These are phyloP conservation scores for Candida hungchunana DNA, from an alignment of 805 yeast genomes.

Conservation along the genomic window DNA sequence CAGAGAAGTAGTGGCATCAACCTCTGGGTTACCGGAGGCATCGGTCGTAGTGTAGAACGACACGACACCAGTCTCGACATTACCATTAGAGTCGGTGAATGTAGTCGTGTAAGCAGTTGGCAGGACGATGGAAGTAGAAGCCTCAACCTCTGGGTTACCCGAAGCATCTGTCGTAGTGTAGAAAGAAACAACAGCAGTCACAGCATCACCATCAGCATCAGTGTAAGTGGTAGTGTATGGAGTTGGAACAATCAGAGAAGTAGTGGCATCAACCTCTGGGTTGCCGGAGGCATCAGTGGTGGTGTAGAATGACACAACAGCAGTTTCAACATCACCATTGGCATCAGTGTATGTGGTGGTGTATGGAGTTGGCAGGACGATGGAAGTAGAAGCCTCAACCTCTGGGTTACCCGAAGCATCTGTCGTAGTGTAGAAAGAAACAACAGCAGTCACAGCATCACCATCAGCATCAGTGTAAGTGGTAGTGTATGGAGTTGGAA, in stretches of 20 bases:
- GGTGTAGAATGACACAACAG: constrained; percentile 2
- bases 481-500: constrained; percentile 11
- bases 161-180: neutral
- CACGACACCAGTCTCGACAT: constrained; percentile 4
- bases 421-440: constrained; percentile 9
- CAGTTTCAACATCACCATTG: neutral
- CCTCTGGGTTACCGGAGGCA: constrained; percentile 6
- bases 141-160: no score
- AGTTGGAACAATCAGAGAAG: constrained; percentile 5
- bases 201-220: constrained; percentile 3
- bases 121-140: neutral
- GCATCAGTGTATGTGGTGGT: constrained; percentile 4
- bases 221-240: constrained; percentile 4
- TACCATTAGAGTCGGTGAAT: neutral
- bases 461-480: constrained; percentile 7
- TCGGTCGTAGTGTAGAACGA: constrained; percentile 5
- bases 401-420: constrained; percentile 6
- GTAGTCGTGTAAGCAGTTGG: constrained; percentile 4
- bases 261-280: constrained; percentile 21
- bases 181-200: neutral
- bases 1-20: constrained; percentile 1
- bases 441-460: constrained; percentile 5
- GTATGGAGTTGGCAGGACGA: constrained; percentile 2
- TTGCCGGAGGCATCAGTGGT: constrained; percentile 6
- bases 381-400: constrained; percentile 1